Conservation (phyloP, 495 filamentous ascomycete species). For the Tuber microsphaerosporum region DNA sequence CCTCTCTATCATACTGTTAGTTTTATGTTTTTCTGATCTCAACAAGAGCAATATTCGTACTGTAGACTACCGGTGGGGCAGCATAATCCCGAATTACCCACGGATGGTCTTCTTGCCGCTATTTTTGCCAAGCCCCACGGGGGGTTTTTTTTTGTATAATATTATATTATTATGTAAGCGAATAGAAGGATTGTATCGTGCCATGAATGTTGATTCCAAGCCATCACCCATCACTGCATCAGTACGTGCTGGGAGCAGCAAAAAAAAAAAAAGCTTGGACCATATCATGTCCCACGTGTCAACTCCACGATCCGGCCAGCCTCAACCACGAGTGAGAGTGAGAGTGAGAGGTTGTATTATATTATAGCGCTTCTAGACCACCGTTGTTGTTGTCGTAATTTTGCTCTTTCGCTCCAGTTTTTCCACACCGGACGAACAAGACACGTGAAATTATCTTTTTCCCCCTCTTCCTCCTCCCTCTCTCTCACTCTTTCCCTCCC, state of each 20-base stretch:
- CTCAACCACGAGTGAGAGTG: not conserved
- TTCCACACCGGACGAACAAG: not conserved
- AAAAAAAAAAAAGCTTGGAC: not conserved
- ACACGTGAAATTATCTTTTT: not conserved
- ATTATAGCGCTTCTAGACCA: not conserved
- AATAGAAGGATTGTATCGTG: not conserved
- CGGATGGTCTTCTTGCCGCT: not conserved
- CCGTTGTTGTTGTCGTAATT: not conserved
- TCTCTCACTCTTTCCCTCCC: not conserved
- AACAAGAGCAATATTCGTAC: not conserved
- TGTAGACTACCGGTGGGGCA: no score
- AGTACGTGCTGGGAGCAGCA: not conserved
- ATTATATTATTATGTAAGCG: not conserved
- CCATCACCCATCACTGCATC: not conserved
- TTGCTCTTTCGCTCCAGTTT: not conserved
- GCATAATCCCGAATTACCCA: not conserved
- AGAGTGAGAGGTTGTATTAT: no score
- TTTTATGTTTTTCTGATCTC: not conserved
- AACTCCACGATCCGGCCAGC: not conserved
- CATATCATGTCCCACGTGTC: not conserved
- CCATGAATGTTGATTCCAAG: not conserved
- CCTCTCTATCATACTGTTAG: not conserved
- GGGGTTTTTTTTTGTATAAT: no score
- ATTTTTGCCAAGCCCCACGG: not conserved
- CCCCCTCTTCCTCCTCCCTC: not conserved